Conservation (phyloP, 2,329 filamentous ascomycete genomes). For the Exophiala sp. region DNA sequence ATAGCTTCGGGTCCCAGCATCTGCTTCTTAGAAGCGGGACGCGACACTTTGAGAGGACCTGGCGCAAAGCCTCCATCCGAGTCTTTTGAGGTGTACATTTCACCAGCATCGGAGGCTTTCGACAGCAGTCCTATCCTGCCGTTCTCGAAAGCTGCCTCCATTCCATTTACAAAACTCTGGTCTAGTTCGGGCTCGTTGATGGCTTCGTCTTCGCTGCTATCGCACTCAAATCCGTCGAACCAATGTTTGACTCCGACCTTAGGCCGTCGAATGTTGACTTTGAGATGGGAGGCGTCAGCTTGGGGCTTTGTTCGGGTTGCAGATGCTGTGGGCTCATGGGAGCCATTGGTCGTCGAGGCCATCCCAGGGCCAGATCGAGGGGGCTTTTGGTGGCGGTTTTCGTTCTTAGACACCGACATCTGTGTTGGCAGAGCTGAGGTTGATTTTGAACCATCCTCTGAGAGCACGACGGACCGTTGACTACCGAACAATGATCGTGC, state of each 20-base stretch:
- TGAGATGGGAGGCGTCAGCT: slow-evolving; percentile 15
- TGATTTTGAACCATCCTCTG: slow-evolving; percentile 1
- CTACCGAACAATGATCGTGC: slow-evolving; percentile 28
- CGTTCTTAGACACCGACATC: background rate
- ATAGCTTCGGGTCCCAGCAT: slow-evolving; percentile 9
- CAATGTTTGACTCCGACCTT: slow-evolving; percentile 30
- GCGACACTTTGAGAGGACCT: background rate
- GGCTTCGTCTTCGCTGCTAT: slow-evolving; percentile 33
- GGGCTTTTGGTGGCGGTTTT: background rate
- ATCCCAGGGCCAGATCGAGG: background rate
- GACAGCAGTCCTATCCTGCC: slow-evolving; percentile 17
- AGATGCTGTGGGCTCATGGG: slow-evolving; percentile 11
- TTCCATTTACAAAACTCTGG: slow-evolving; percentile 23
- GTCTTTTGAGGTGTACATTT: background rate
- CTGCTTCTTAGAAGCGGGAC: slow-evolving; percentile 1
- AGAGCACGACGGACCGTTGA: slow-evolving; percentile 18
- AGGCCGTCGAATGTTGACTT: slow-evolving; percentile 27
- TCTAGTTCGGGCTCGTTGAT: slow-evolving; percentile 23
- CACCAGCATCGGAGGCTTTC: background rate
- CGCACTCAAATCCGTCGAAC: slow-evolving; percentile 35
- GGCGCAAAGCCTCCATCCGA: slow-evolving; percentile 1
- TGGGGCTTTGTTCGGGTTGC: background rate
- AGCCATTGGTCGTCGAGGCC: background rate
- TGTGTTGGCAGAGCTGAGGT: background rate
- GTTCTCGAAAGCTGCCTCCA: slow-evolving; percentile 25